These are phyloP conservation scores for Curvularia hawaiiensis DNA, from an alignment of 2,329 filamentous ascomycete genomes.

Conservation along the genomic window DNA sequence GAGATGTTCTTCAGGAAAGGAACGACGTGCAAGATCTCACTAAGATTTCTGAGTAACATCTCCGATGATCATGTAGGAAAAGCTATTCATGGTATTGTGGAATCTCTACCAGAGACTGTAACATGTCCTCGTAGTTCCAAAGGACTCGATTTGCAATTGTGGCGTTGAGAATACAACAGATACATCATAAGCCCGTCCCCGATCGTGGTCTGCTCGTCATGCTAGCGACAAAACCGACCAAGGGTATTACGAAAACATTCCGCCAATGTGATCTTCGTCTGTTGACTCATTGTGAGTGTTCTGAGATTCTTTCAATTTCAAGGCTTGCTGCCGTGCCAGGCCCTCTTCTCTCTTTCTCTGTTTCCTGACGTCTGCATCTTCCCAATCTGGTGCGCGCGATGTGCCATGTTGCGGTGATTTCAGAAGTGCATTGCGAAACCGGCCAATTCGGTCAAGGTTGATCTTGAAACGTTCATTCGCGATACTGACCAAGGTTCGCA, in stretches of 20 bases:
- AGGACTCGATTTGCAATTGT: not conserved
- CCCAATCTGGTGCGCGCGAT: conserved; percentile 42
- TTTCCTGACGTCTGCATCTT: conserved; percentile 47
- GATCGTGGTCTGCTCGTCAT: not conserved
- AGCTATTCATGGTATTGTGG: not conserved
- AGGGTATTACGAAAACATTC: conserved; percentile 7
- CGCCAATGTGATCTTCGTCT: not conserved
- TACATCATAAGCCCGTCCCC: not conserved
- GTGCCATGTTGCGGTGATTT: conserved; percentile 20
- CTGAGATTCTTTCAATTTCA: conserved; percentile 17
- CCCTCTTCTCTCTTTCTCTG: conserved; percentile 51
- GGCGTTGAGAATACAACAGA: not conserved
- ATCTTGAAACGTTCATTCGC: conserved; percentile 76
- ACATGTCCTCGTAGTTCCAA: not conserved
- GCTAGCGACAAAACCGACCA: not conserved
- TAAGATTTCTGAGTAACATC: too few relatives aligned
- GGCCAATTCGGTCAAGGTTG: conserved; percentile 69
- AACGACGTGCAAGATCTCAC: not conserved
- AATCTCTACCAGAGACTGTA: not conserved
- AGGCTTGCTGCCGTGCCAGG: conserved; percentile 56
- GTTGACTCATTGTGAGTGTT: not conserved
- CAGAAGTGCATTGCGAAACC: conserved; percentile 64
- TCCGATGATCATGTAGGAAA: not conserved
- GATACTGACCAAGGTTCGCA: conserved; percentile 69
- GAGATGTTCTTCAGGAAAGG: not conserved